Percentiles rank a stretch among this genome's conserved stretches.
These are phyloP conservation scores for Serendipita sp. DNA, from an alignment of 768 basidiomycete species.

Conservation along the genomic window DNA sequence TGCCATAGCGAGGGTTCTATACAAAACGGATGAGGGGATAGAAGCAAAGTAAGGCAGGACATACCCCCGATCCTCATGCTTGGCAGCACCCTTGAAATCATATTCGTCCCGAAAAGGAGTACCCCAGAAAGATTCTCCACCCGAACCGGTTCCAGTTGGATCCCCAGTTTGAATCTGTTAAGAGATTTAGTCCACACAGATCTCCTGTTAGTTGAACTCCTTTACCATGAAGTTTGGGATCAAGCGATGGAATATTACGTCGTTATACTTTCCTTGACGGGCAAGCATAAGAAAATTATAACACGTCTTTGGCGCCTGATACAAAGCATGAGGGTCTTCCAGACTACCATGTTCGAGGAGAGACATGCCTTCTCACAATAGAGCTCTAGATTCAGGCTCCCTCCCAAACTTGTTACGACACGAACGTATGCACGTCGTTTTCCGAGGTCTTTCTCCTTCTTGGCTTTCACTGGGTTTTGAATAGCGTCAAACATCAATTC, in stretches of 20 bases:
- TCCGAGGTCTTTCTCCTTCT: conserved; percentile 87
- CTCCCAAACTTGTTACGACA: conserved; percentile 88
- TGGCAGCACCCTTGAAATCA: conserved; percentile 72
- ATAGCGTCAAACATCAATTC: conserved; percentile 97
- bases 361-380: conserved; percentile 67
- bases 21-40: neutral
- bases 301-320: conserved; percentile 88
- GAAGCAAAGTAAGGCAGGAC: neutral
- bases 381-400: conserved; percentile 66
- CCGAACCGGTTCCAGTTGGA: conserved; percentile 87
- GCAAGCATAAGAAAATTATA: conserved; percentile 97
- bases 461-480: conserved; percentile 58
- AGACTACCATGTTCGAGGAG: neutral
- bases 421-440: conserved; percentile 88
- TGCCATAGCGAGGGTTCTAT: conserved; percentile 67
- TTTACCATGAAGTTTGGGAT: conserved; percentile 91
- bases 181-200: conserved; percentile 4
- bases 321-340: neutral
- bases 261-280: conserved; percentile 74
- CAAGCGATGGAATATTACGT: conserved; percentile 78
- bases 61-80: conserved; percentile 63
- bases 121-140: conserved; percentile 88
- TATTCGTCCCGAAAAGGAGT: conserved; percentile 92
- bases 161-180: conserved; percentile 90
- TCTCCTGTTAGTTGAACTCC: neutral